Percentiles rank a stretch among this genome's conserved stretches.
Conservation (phyloP, 2,329 filamentous ascomycete species). For the Acrodontium crateriforme region DNA sequence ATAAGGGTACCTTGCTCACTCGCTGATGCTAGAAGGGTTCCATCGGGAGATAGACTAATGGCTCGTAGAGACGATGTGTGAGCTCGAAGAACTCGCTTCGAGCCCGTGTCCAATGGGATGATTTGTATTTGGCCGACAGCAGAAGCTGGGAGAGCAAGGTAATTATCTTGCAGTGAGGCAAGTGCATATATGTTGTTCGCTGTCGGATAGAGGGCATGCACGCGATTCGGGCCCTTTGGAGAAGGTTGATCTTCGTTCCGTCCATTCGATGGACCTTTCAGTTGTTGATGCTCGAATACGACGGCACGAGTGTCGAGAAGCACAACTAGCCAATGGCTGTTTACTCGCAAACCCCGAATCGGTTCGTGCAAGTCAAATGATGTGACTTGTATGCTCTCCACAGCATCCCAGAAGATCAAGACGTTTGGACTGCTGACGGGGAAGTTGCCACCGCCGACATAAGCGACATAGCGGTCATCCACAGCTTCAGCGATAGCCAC, state of each 20-base stretch:
- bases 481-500: constrained; percentile 18
- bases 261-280: constrained; percentile 5
- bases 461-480: constrained; percentile 51
- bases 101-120: constrained; percentile 59
- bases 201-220: constrained; percentile 61
- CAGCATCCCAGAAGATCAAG: constrained; percentile 67
- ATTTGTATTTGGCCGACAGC: constrained; percentile 80
- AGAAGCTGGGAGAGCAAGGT: constrained; percentile 75
- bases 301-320: constrained; percentile 38
- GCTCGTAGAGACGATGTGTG: constrained; percentile 69
- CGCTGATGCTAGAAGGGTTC: constrained; percentile 71
- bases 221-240: constrained; percentile 15
- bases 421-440: constrained; percentile 18
- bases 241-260: no score
- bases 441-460: constrained; percentile 69
- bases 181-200: constrained; percentile 71
- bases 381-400: constrained; percentile 59
- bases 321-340: constrained; percentile 62
- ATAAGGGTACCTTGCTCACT: constrained; percentile 88
- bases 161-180: constrained; percentile 59
- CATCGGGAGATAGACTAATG: constrained; percentile 66
- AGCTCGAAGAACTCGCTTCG: constrained; percentile 85
- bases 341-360: constrained; percentile 66
- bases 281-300: constrained; percentile 18
- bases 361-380: constrained; percentile 67